Percentiles rank a stretch among this genome's conserved stretches.
Conservation (phyloP, 2,329 filamentous ascomycete genomes). For the Botrytis deweyae region DNA sequence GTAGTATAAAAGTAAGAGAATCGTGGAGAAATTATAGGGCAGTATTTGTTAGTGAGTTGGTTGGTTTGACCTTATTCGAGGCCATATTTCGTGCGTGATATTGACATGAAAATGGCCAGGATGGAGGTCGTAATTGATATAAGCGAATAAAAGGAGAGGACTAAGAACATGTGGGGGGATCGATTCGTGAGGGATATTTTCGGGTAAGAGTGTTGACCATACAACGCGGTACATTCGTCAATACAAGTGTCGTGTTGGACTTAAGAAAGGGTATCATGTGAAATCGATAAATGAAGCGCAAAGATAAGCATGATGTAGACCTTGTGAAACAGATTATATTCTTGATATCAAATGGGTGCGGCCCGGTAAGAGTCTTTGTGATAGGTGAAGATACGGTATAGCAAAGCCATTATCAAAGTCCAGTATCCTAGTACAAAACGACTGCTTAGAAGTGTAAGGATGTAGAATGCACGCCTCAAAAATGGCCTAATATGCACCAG, state of each 20-base stretch:
- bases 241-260: neutral
- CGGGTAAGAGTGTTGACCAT: neutral
- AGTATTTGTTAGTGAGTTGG: neutral
- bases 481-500: neutral
- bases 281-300: neutral
- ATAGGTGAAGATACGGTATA: neutral
- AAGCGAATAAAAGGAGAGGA: constrained; percentile 14
- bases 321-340: neutral
- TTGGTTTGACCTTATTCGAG: neutral
- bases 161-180: neutral
- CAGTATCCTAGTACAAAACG: neutral
- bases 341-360: neutral
- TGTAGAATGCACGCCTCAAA: neutral
- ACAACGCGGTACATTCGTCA: neutral
- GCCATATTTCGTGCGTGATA: neutral
- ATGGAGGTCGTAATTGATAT: neutral
- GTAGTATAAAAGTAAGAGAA: neutral
- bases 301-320: neutral
- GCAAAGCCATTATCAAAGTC: neutral
- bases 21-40: neutral
- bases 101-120: too few species aligned
- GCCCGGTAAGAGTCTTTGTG: neutral
- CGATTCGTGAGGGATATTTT: neutral
- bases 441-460: neutral
- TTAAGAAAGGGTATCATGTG: neutral